Conservation (phyloP, 495 filamentous ascomycete species). For the Podospora sp. region DNA sequence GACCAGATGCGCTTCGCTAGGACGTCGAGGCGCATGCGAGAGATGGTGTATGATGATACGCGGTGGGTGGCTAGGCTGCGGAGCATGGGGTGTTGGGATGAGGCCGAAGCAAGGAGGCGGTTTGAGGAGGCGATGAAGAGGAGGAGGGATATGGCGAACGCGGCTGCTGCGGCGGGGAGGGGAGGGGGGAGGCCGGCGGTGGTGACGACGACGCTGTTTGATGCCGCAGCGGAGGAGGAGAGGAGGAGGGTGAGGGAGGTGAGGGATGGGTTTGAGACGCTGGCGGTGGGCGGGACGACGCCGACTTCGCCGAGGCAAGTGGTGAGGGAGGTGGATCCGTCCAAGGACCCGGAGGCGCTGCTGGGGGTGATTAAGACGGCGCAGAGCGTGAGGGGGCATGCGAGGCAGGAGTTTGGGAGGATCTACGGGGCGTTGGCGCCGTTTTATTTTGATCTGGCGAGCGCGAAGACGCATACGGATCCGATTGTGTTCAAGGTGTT, state of each 20-base stretch:
- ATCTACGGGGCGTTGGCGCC: conserved; percentile 85
- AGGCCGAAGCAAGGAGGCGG: conserved; percentile 76
- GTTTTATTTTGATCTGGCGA: conserved; percentile 81
- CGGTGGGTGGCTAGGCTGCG: conserved; percentile 86
- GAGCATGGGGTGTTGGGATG: conserved; percentile 90
- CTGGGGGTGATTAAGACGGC: conserved; percentile 68
- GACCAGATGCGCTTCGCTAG: conserved; percentile 87
- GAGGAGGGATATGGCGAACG: conserved; percentile 58
- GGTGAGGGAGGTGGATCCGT: conserved; percentile 26
- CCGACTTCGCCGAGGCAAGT: background rate
- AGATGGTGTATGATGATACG: conserved; percentile 99
- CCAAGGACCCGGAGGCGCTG: conserved; percentile 58
- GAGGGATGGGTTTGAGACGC: conserved; percentile 69
- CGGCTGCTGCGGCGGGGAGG: conserved; percentile 21
- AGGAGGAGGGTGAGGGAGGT: conserved; percentile 42
- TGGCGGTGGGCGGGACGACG: conserved; percentile 43
- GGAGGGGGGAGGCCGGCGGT: conserved; percentile 11
- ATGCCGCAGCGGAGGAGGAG: conserved; percentile 64
- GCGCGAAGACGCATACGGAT: conserved; percentile 73
- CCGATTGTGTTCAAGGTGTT: conserved; percentile 84
- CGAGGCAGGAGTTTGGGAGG: conserved; percentile 86
- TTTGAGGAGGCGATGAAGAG: conserved; percentile 74
- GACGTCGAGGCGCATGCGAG: conserved; percentile 83
- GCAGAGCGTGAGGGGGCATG: conserved; percentile 80
- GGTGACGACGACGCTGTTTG: conserved; percentile 63